Base-by-base conservation (phyloP, 148 eudicot genomes). In the Dianthus caryophyllus region DNA sequence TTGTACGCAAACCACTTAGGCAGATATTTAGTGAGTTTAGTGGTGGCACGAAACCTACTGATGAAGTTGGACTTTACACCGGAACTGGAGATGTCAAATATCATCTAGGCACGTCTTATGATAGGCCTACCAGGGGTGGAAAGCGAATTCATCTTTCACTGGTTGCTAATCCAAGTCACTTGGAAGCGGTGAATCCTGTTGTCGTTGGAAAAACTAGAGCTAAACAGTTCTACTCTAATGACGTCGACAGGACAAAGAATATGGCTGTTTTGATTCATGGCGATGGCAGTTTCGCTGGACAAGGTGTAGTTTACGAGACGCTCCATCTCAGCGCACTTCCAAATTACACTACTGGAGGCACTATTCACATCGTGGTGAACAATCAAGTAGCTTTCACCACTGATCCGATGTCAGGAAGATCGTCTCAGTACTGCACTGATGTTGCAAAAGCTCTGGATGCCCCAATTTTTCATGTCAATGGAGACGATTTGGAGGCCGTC, bases 201-300 rank as follows among this genome's bases (percentile, higher is more conserved):
- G 97, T 91, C 58, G 88, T 88, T 66, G 97, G 97, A 41, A 91
- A 91, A 81, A 87, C 97, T 50, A 86, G 97, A 81, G 96, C 92
- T 12, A 91, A 91, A 78, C 97, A 91, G 31, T 91, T 81, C 67
- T 88, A 83, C 64, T 82, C 96, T 5, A 77, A 87, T 67, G 97
- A 91, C 51, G 79, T 58, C 6, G 79, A 83, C 61, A 82, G 97
- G 72, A 91, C 87, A 25, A 91, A 80, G 65, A 91, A 84, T 58
- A 77, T 91, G 88, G 97, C 90, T 33, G 64, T 88, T 68, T 73
- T 88, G 72, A 84, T 88, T 72, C 97, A 88, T 70, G 97, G 96
- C 17, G 97, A 91, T 83, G 97, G 97, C 69, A 91, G 97, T 66
- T 88, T 91, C 81, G 96, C 97, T 16, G 96, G 97, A 48, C 97